phyloP scores from a whole-genome alignment of 352 stramenopile genomes.

The Globisporangium nunn region DNA sequence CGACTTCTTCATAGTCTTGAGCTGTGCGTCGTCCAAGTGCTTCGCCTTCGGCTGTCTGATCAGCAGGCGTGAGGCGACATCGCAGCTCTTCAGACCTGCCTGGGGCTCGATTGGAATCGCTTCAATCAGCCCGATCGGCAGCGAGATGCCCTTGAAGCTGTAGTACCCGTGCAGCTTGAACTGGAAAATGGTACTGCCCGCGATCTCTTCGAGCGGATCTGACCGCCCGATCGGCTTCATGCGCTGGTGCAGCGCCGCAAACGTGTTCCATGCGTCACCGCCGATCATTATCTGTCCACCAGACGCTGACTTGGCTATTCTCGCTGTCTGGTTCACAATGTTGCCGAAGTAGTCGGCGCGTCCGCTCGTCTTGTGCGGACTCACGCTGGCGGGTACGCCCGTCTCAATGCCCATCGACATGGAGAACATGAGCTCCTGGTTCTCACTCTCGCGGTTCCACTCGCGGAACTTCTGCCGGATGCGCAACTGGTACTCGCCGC shows the following conservation, averaged over 20 bases:
- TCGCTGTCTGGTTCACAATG: slow-evolving; percentile 85
- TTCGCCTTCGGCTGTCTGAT: slow-evolving; percentile 50
- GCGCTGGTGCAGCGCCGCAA: slow-evolving; percentile 29
- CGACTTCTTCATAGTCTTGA: slow-evolving; percentile 39
- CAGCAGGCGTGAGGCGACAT: slow-evolving; percentile 24
- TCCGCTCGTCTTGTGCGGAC: slow-evolving; percentile 83
- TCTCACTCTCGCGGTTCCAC: slow-evolving; percentile 67
- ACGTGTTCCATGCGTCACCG: slow-evolving; percentile 70
- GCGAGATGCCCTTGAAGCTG: slow-evolving; percentile 81
- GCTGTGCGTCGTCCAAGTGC: slow-evolving; percentile 44
- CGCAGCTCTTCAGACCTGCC: slow-evolving; percentile 32
- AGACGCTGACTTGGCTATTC: slow-evolving; percentile 78
- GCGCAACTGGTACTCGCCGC: slow-evolving; percentile 74
- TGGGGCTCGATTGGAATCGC: slow-evolving; percentile 67
- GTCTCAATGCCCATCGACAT: slow-evolving; percentile 87
- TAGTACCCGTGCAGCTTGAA: slow-evolving; percentile 84
- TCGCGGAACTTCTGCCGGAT: slow-evolving; percentile 73
- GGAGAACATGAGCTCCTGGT: slow-evolving; percentile 77
- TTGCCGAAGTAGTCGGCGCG: slow-evolving; percentile 87
- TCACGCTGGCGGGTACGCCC: slow-evolving; percentile 75
- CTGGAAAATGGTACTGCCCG: slow-evolving; percentile 60
- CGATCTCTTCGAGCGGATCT: slow-evolving; percentile 37
- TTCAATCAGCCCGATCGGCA: slow-evolving; percentile 74
- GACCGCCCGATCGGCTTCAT: slow-evolving; percentile 27
- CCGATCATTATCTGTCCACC: slow-evolving; percentile 80